Conservation (phyloP, 2,329 filamentous ascomycete genomes). For the Reticulascus tulasneorum region DNA sequence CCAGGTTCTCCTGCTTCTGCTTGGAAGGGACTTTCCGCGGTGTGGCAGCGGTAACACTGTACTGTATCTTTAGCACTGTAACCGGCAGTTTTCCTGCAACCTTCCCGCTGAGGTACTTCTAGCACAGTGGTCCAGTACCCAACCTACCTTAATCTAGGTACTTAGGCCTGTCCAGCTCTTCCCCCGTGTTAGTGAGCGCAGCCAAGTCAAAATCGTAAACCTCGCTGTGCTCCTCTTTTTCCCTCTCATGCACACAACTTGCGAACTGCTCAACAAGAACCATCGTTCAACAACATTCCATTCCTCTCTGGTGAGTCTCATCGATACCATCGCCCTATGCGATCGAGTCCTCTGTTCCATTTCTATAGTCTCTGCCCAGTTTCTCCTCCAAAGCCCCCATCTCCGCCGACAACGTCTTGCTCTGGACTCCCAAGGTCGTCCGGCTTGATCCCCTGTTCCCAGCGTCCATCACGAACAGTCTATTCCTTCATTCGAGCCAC, state of each 20-base stretch:
- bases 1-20: no score
- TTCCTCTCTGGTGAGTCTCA: slow-evolving; percentile 33
- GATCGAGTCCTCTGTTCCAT: slow-evolving; percentile 26
- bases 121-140: neutral
- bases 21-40: no score
- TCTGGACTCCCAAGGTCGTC: no score
- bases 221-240: slow-evolving; percentile 40
- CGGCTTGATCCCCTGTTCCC: no score
- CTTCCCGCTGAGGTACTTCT: neutral
- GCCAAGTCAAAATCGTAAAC: slow-evolving; percentile 32
- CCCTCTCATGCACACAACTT: slow-evolving; percentile 35
- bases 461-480: no score
- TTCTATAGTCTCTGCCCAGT: slow-evolving; percentile 11
- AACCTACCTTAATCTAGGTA: neutral
- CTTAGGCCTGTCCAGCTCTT: neutral
- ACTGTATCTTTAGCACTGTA: no score
- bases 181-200: slow-evolving; percentile 5
- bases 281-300: slow-evolving; percentile 25
- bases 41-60: no score
- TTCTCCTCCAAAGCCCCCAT: slow-evolving; percentile 11
- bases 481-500: neutral
- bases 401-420: slow-evolving; percentile 3
- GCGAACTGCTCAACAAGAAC: slow-evolving; percentile 29
- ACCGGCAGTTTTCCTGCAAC: no score
- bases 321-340: slow-evolving; percentile 29